A percentile compares a stretch with the other conserved stretches of the same genome.
Conservation (phyloP, 192 early-diverging fungal species). For the Coemansia sp. region DNA sequence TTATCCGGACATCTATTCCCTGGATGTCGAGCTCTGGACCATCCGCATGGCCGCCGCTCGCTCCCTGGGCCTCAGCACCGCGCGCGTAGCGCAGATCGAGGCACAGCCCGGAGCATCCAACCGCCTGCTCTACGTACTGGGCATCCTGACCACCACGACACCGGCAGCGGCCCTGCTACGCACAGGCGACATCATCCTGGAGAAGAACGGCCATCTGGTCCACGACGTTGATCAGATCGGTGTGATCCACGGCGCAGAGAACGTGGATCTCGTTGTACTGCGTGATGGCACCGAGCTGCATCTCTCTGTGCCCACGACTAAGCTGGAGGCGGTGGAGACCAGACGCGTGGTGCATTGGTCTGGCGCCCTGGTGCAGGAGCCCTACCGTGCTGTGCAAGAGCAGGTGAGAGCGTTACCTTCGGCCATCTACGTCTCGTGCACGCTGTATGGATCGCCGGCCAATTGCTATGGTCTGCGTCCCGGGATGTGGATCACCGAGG, state of each 20-base stretch:
- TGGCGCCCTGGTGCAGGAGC: conserved; percentile 76
- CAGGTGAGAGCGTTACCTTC: conserved; percentile 66
- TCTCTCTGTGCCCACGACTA: conserved; percentile 66
- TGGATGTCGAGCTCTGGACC: conserved; percentile 71
- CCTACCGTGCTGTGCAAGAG: conserved; percentile 73
- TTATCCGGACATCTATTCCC: conserved; percentile 55
- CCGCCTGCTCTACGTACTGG: conserved; percentile 60
- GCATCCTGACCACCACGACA: conserved; percentile 56
- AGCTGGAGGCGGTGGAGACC: conserved; percentile 61
- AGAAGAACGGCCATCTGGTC: conserved; percentile 58
- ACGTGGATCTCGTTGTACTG: conserved; percentile 62
- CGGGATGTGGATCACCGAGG: conserved; percentile 76
- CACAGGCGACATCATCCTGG: conserved; percentile 69
- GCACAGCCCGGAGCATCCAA: conserved; percentile 50
- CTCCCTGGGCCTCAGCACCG: conserved; percentile 62
- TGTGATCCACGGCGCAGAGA: conserved; percentile 51
- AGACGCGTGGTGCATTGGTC: conserved; percentile 80
- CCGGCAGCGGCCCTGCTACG: conserved; percentile 56
- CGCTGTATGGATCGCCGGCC: conserved; percentile 72
- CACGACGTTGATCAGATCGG: conserved; percentile 63
- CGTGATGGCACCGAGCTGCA: conserved; percentile 70
- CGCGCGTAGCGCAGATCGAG: conserved; percentile 58
- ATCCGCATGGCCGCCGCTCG: conserved; percentile 70
- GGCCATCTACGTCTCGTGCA: conserved; percentile 70
- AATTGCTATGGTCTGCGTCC: conserved; percentile 65